phyloP scores from a whole-genome alignment of 2,329 filamentous ascomycete species.

The Zarea fungicola region DNA sequence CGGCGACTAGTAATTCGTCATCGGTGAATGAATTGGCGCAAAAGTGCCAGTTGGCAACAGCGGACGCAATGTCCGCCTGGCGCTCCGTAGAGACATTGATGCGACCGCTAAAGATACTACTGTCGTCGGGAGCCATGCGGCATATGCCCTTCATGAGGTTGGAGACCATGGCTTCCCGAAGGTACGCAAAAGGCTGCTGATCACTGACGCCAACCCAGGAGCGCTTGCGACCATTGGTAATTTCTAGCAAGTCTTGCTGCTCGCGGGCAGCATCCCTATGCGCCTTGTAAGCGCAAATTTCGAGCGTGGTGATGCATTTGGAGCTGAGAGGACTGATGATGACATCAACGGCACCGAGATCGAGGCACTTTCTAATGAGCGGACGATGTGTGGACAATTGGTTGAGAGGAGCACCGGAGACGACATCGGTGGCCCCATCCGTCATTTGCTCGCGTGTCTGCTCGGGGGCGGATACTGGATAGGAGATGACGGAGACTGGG shows the following conservation, averaged over 20 bases:
- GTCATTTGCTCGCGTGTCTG: constrained; percentile 29
- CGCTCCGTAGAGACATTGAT: constrained; percentile 64
- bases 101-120: constrained; percentile 58
- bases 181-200: constrained; percentile 79
- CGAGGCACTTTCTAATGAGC: constrained; percentile 66
- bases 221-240: constrained; percentile 71
- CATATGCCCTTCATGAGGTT: constrained; percentile 87
- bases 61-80: constrained; percentile 58
- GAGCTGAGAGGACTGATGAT: constrained; percentile 72
- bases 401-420: constrained; percentile 14
- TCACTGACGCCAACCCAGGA: constrained; percentile 90
- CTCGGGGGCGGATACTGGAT: constrained; percentile 25
- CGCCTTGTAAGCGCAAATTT: constrained; percentile 77
- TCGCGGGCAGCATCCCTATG: constrained; percentile 72
- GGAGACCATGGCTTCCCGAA: constrained; percentile 91
- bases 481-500: constrained; percentile 49
- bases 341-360: constrained; percentile 82
- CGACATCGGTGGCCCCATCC: constrained; percentile 34
- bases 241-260: constrained; percentile 64
- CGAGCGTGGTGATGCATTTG: constrained; percentile 68
- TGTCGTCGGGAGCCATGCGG: constrained; percentile 58
- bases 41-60: constrained; percentile 78
- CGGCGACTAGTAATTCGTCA: constrained; percentile 81
- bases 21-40: constrained; percentile 85
- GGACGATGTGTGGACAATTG: constrained; percentile 28